Evolutionary conservation across 352 stramenopile species (phyloP).

Genomic region (Phytopythium delawarense): DNA sequence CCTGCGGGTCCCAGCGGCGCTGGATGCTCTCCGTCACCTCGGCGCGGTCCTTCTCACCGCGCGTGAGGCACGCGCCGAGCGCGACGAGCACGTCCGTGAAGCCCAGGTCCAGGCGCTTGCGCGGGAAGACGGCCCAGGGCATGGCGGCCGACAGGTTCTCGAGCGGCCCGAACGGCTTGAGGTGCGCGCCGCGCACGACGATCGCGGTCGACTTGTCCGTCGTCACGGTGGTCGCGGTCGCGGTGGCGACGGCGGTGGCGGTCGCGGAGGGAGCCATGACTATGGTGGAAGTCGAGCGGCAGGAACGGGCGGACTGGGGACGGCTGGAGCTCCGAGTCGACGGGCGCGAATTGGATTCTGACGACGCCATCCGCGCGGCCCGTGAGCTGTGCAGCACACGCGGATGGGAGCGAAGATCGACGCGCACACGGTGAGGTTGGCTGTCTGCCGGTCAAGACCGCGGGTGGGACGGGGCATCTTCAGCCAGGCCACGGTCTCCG

Average conservation of each 20-base stretch:
- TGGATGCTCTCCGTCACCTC: constrained; percentile 47
- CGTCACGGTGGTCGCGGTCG: neutral
- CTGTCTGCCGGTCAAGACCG: neutral
- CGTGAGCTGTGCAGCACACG: neutral
- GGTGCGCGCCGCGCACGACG: constrained; percentile 12
- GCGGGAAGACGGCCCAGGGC: constrained; percentile 76
- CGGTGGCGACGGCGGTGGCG: neutral
- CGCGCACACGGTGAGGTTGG: neutral
- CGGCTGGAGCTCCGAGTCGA: neutral
- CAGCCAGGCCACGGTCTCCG: neutral
- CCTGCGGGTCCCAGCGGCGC: constrained; percentile 51
- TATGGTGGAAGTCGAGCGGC: neutral
- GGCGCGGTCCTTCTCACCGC: constrained; percentile 49
- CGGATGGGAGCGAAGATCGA: neutral
- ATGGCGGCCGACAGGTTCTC: constrained; percentile 51
- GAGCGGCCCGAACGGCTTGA: constrained; percentile 44
- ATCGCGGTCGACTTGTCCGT: constrained; percentile 11
- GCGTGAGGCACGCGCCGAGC: constrained; percentile 47
- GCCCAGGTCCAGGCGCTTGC: constrained; percentile 78
- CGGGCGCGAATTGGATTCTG: constrained; percentile 5
- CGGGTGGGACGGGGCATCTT: neutral
- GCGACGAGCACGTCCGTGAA: constrained; percentile 59
- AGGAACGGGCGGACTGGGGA: too few relatives aligned
- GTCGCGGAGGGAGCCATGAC: constrained; percentile 7
- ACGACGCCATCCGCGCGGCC: neutral